phyloP scores from a whole-genome alignment of 768 basidiomycete species.

The Auricularia heimuer region DNA sequence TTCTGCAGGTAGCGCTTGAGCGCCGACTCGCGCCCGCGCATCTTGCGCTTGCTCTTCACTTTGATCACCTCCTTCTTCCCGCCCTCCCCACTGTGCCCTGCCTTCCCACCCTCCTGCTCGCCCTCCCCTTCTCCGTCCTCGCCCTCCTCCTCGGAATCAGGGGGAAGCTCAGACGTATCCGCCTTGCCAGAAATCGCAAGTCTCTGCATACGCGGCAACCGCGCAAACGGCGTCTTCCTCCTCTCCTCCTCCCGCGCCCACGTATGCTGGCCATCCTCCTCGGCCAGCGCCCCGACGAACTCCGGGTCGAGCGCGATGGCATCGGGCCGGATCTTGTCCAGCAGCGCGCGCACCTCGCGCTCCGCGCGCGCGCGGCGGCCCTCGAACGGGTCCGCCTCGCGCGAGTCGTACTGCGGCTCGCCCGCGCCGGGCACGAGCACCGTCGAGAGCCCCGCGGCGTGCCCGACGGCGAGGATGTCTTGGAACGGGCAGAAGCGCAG shows the following conservation, averaged over 20 bases:
- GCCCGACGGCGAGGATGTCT: slow-evolving; percentile 71
- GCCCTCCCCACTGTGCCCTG: slow-evolving; percentile 28
- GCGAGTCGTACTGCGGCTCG: slow-evolving; percentile 89
- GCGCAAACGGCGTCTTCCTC: slow-evolving; percentile 46
- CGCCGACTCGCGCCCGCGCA: slow-evolving; percentile 82
- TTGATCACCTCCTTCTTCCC: slow-evolving; percentile 29
- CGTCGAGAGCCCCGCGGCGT: slow-evolving; percentile 67
- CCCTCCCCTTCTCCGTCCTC: slow-evolving; percentile 25
- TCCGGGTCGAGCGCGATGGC: slow-evolving; percentile 80
- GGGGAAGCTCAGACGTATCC: slow-evolving; percentile 44
- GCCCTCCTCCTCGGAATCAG: slow-evolving; percentile 17
- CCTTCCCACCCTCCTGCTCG: slow-evolving; percentile 30
- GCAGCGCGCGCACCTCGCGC: slow-evolving; percentile 77
- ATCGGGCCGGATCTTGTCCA: slow-evolving; percentile 95
- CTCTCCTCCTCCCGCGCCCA: slow-evolving; percentile 25
- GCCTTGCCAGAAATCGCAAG: slow-evolving; percentile 65
- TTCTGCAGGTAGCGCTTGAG: slow-evolving; percentile 81
- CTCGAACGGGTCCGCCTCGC: slow-evolving; percentile 94
- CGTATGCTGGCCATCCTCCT: slow-evolving; percentile 45
- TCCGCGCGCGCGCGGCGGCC: slow-evolving; percentile 71
- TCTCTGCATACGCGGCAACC: slow-evolving; percentile 71
- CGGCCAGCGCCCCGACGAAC: slow-evolving; percentile 55
- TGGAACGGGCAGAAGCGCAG: slow-evolving; percentile 84
- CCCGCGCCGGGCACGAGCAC: slow-evolving; percentile 88
- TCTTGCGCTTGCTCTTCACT: slow-evolving; percentile 57